Evolutionary conservation across 805 yeast genomes (phyloP).

Genomic region (Zygosaccharomyces lentus): DNA sequence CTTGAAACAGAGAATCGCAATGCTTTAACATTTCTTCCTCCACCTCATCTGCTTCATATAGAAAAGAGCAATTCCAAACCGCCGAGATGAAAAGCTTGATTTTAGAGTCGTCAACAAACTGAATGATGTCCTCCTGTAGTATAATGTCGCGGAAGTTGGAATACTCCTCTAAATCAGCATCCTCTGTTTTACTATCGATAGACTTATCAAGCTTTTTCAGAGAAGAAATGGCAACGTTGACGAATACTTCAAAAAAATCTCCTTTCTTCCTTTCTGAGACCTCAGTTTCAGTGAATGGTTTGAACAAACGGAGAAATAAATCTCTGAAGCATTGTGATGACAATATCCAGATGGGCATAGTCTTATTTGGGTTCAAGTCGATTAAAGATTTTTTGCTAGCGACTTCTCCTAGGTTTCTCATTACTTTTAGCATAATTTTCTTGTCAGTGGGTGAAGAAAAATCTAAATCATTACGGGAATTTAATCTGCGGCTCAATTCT

Average conservation of each 20-base stretch:
- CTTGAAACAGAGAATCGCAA: conserved; percentile 33
- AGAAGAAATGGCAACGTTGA: conserved; percentile 30
- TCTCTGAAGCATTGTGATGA: conserved; percentile 41
- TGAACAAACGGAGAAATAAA: conserved; percentile 31
- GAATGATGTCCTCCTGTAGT: conserved; percentile 38
- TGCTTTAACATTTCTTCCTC: conserved; percentile 40
- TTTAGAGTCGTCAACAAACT: conserved; percentile 28
- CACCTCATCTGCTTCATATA: conserved; percentile 53
- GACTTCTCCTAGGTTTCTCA: conserved; percentile 50
- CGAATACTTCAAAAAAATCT: conserved; percentile 28
- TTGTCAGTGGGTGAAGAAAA: conserved; percentile 39
- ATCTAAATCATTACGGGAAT: conserved; percentile 28
- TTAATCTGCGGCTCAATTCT: conserved; percentile 40
- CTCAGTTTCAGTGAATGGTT: conserved; percentile 3
- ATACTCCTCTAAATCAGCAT: conserved; percentile 45
- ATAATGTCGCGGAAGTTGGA: conserved; percentile 39
- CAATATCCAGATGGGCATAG: conserved; percentile 50
- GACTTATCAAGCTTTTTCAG: conserved; percentile 25
- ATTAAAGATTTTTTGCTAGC: conserved; percentile 43
- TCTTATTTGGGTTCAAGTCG: conserved; percentile 8
- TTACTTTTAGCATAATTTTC: conserved; percentile 42
- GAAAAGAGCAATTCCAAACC: conserved; percentile 56
- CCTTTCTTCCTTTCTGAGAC: conserved; percentile 8
- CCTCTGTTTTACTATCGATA: conserved; percentile 38
- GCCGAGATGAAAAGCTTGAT: conserved; percentile 44